These are phyloP conservation scores for Glaciozyma martinii DNA, from an alignment of 768 basidiomycete species.

Conservation along the genomic window DNA sequence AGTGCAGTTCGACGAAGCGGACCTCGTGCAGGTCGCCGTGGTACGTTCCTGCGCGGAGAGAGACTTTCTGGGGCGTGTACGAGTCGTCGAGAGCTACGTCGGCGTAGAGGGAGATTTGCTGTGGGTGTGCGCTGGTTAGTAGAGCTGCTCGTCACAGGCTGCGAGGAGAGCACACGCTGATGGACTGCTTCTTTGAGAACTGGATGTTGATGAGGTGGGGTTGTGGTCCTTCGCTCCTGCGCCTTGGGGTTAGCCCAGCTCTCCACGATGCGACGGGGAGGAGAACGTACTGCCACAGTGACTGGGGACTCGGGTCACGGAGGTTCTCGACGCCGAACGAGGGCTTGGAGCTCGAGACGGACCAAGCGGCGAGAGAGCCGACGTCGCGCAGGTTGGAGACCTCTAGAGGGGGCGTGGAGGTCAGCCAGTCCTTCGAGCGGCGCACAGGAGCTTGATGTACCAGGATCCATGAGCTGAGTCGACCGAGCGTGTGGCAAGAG, in stretches of 20 bases:
- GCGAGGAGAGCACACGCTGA: slow-evolving; percentile 54
- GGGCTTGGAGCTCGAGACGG: slow-evolving; percentile 91
- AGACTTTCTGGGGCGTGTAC: slow-evolving; percentile 86
- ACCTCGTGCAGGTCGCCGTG: slow-evolving; percentile 81
- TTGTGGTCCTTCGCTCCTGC: slow-evolving; percentile 74
- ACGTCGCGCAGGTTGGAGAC: slow-evolving; percentile 41
- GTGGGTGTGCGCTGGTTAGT: slow-evolving; percentile 2
- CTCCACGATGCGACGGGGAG: slow-evolving; percentile 31
- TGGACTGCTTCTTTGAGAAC: slow-evolving; percentile 78
- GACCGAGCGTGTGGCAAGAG: too few species aligned
- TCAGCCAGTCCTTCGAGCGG: too few species aligned
- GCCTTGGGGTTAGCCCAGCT: neutral
- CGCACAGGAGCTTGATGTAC: too few species aligned
- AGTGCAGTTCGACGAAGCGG: slow-evolving; percentile 62
- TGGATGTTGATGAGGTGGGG: slow-evolving; percentile 92
- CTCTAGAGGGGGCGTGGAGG: too few species aligned
- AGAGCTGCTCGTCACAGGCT: neutral
- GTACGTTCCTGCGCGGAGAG: slow-evolving; percentile 84
- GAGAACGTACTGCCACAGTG: slow-evolving; percentile 88
- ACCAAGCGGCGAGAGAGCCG: slow-evolving; percentile 82
- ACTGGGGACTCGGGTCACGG: slow-evolving; percentile 64
- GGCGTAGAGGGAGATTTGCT: slow-evolving; percentile 82
- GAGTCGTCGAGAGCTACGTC: slow-evolving; percentile 83
- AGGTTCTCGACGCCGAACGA: slow-evolving; percentile 92
- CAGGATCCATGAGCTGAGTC: too few species aligned